A percentile compares a stretch with the other conserved stretches of the same genome.
These are phyloP conservation scores for Lenzites betulinus DNA, from an alignment of 768 basidiomycete genomes.

Conservation along the genomic window DNA sequence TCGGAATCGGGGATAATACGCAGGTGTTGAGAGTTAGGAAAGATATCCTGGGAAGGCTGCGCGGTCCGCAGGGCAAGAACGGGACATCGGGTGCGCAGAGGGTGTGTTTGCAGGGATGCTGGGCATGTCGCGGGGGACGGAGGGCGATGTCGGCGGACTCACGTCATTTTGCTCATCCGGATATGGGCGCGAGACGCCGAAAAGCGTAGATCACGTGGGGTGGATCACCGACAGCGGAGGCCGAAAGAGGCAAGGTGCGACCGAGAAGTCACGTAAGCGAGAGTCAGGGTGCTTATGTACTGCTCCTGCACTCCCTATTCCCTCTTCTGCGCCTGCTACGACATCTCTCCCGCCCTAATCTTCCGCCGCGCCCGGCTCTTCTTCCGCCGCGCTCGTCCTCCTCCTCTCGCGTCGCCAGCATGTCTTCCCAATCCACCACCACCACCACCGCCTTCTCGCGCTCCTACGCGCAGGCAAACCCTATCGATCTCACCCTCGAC, in stretches of 20 bases:
- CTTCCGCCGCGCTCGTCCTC: not conserved
- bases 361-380: conserved; percentile 16
- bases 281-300: conserved; percentile 20
- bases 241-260: conserved; percentile 2
- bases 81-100: not conserved
- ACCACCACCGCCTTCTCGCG: conserved; percentile 25
- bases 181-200: too few species aligned
- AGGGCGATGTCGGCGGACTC: too few species aligned
- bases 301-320: not conserved
- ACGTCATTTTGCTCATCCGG: too few species aligned
- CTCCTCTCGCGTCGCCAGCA: not conserved
- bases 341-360: conserved; percentile 8
- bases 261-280: conserved; percentile 21
- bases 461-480: conserved; percentile 46
- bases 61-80: not conserved
- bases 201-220: conserved; percentile 2
- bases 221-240: not conserved
- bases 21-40: not conserved
- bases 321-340: not conserved
- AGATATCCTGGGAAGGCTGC: not conserved
- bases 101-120: not conserved
- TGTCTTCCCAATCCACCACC: conserved; percentile 15
- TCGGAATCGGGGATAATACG: conserved; percentile 5
- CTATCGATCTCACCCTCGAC: conserved; percentile 73
- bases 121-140: too few species aligned